Conservation (phyloP, 2,329 filamentous ascomycete genomes). For the Lithohypha guttulata region DNA sequence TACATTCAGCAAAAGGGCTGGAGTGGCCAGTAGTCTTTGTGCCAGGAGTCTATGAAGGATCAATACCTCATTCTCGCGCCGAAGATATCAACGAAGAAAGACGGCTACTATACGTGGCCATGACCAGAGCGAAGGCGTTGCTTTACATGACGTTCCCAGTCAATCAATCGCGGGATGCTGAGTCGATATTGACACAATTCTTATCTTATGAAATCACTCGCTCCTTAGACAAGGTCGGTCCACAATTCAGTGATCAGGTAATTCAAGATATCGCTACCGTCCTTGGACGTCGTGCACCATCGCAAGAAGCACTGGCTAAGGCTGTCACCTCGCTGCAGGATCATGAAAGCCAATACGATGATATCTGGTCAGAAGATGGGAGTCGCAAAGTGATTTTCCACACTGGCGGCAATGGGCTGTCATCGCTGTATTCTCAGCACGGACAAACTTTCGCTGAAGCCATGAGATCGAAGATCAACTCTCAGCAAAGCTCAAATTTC, state of each 20-base stretch:
- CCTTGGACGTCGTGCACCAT: slow-evolving; percentile 52
- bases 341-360: slow-evolving; percentile 50
- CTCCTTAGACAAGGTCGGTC: slow-evolving; percentile 51
- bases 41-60: slow-evolving; percentile 78
- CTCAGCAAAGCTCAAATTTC: slow-evolving; percentile 24
- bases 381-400: slow-evolving; percentile 30
- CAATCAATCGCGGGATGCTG: slow-evolving; percentile 52
- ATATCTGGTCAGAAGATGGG: slow-evolving; percentile 56
- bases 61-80: slow-evolving; percentile 76
- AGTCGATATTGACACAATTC: slow-evolving; percentile 62
- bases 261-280: slow-evolving; percentile 62
- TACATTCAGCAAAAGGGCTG: slow-evolving; percentile 88
- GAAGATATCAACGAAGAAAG: slow-evolving; percentile 84
- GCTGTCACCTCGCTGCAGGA: slow-evolving; percentile 31
- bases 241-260: slow-evolving; percentile 53
- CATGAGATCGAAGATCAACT: slow-evolving; percentile 17
- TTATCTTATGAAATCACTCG: slow-evolving; percentile 47
- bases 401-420: slow-evolving; percentile 29
- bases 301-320: slow-evolving; percentile 44
- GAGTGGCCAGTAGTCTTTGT: slow-evolving; percentile 97
- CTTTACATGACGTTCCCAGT: slow-evolving; percentile 75
- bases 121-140: slow-evolving; percentile 82
- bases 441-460: slow-evolving; percentile 16
- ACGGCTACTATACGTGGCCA: slow-evolving; percentile 83
- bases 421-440: slow-evolving; percentile 14